Evolutionary conservation across 1,284 basidiomycete genomes (phyloP).

Genomic region (Ganoderma sp.): DNA sequence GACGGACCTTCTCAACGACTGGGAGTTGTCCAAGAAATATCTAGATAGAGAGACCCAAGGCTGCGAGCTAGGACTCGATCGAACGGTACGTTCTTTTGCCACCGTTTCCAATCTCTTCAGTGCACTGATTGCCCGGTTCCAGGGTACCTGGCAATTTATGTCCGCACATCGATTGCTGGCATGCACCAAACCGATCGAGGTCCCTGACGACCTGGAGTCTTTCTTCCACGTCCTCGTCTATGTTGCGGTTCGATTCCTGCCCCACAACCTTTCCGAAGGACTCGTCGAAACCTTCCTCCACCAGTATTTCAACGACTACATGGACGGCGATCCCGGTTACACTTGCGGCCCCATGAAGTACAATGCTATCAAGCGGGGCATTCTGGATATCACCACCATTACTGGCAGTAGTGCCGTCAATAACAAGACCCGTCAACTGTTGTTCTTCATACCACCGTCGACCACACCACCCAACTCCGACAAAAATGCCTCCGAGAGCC

Average conservation of each 20-base stretch:
- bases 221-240: conserved; percentile 25
- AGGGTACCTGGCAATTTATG: conserved; percentile 28
- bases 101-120: background rate
- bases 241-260: conserved; percentile 16
- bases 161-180: conserved; percentile 15
- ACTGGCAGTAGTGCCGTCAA: background rate
- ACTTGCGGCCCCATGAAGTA: background rate
- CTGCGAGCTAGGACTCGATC: conserved; percentile 7
- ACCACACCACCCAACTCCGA: background rate
- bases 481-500: background rate
- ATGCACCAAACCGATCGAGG: background rate
- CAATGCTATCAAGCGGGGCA: background rate
- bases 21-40: conserved; percentile 19
- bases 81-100: conserved; percentile 9
- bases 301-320: conserved; percentile 20
- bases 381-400: background rate
- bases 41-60: background rate
- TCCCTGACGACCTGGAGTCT: conserved; percentile 24
- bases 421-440: background rate
- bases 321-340: background rate
- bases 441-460: background rate
- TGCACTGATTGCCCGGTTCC: background rate
- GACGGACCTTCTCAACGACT: conserved; percentile 12
- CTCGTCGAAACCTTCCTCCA: conserved; percentile 12
- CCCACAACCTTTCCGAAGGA: conserved; percentile 5